These are phyloP conservation scores for Aureobasidium sp. DNA, from an alignment of 2,329 filamentous ascomycete species.

Conservation along the genomic window DNA sequence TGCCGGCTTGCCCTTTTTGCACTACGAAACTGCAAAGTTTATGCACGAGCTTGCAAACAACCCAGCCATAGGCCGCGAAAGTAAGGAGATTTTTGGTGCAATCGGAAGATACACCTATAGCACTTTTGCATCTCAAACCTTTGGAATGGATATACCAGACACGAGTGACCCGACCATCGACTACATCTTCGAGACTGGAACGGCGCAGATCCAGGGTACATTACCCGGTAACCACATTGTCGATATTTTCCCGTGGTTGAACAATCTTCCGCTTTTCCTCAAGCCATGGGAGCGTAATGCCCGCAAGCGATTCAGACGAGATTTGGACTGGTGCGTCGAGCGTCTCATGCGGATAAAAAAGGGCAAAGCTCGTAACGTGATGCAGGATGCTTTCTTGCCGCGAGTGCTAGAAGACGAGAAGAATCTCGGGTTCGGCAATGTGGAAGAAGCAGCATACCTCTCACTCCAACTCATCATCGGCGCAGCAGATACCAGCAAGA, in stretches of 20 bases:
- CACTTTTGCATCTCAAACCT: conserved; percentile 14
- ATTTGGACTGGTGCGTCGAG: conserved; percentile 9
- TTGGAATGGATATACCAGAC: conserved; percentile 12
- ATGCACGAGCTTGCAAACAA: conserved; percentile 12
- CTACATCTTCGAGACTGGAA: conserved; percentile 14
- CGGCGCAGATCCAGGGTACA: conserved; percentile 13
- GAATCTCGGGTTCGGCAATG: conserved; percentile 15
- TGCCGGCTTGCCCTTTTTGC: conserved; percentile 5
- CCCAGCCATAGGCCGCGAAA: conserved; percentile 1
- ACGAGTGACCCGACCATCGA: conserved; percentile 8
- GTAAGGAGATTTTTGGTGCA: neutral
- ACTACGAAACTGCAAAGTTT: conserved; percentile 16
- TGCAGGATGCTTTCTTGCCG: conserved; percentile 15
- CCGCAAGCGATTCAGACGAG: conserved; percentile 2
- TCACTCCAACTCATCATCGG: conserved; percentile 17
- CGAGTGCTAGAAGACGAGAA: conserved; percentile 15
- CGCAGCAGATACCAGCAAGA: conserved; percentile 16
- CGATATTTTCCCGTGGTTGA: conserved; percentile 12
- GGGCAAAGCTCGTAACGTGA: neutral
- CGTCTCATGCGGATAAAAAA: conserved; percentile 15
- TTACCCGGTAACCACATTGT: conserved; percentile 11
- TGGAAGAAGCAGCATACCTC: conserved; percentile 18
- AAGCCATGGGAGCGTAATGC: conserved; percentile 15
- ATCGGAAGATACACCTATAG: conserved; percentile 15
- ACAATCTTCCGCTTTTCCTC: conserved; percentile 14